phyloP scores from a whole-genome alignment of 2,329 filamentous ascomycete species.

The Aureobasidium sp. region DNA sequence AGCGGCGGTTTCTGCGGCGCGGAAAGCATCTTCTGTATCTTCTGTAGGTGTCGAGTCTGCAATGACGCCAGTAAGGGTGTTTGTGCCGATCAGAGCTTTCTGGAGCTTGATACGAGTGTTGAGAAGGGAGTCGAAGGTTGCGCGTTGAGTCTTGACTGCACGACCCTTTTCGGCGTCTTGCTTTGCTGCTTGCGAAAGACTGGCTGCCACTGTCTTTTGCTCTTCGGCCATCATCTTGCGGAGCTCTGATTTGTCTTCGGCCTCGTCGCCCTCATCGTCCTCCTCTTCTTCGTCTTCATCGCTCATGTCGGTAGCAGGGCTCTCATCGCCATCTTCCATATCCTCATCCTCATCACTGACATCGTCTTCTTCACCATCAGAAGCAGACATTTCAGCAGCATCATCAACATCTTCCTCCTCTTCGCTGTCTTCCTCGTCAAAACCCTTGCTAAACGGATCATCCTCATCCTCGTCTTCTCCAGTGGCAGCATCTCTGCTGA shows the following conservation, averaged over 20 bases:
- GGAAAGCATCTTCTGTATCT: constrained; percentile 43
- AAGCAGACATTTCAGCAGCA: constrained; percentile 38
- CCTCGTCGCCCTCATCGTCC: constrained; percentile 32
- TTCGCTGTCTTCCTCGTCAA: constrained; percentile 40
- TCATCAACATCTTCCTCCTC: constrained; percentile 24
- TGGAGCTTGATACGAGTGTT: constrained; percentile 89
- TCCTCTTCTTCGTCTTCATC: constrained; percentile 32
- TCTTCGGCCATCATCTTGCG: constrained; percentile 61
- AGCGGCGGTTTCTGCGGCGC: constrained; percentile 78
- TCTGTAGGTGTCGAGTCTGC: constrained; percentile 26
- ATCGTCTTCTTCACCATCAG: constrained; percentile 18
- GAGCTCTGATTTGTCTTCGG: constrained; percentile 49
- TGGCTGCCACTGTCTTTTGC: constrained; percentile 58
- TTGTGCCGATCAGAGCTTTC: constrained; percentile 77
- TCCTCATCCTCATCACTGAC: constrained; percentile 23
- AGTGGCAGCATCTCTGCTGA: constrained; percentile 63
- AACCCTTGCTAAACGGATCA: constrained; percentile 39
- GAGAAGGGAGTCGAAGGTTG: constrained; percentile 78
- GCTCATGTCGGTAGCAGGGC: constrained; percentile 39
- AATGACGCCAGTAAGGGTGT: constrained; percentile 53
- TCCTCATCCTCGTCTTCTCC: constrained; percentile 42
- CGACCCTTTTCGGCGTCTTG: constrained; percentile 77
- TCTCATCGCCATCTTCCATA: constrained; percentile 30
- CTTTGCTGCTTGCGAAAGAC: constrained; percentile 59
- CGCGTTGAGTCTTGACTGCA: constrained; percentile 79